Evolutionary conservation across 2,329 filamentous ascomycete species (phyloP).

Genomic region (Drechslerella dactyloides): DNA sequence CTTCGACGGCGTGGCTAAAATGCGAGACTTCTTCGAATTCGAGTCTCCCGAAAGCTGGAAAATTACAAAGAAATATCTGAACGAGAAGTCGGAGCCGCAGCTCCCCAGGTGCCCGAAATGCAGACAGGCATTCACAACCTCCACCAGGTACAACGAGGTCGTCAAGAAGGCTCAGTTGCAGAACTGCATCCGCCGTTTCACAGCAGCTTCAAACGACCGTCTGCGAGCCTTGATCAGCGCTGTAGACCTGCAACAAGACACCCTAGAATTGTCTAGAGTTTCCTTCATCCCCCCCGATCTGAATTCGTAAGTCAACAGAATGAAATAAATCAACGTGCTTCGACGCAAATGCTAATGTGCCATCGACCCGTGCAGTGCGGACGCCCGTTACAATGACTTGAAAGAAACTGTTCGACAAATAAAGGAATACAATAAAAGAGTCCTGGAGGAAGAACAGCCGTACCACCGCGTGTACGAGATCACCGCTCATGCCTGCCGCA

Average conservation of each 20-base stretch:
- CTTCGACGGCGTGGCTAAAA: slow-evolving; percentile 68
- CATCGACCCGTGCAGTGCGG: too few species aligned
- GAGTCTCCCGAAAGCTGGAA: slow-evolving; percentile 54
- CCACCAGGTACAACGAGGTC: slow-evolving; percentile 38
- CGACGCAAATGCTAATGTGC: background rate
- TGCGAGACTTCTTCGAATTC: slow-evolving; percentile 63
- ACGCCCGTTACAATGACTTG: too few species aligned
- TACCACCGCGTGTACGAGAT: slow-evolving; percentile 46
- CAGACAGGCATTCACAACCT: slow-evolving; percentile 20
- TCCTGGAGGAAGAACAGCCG: slow-evolving; percentile 32
- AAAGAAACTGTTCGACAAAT: background rate
- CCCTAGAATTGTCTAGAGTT: slow-evolving; percentile 15
- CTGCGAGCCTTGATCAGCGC: background rate
- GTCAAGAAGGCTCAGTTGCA: slow-evolving; percentile 43
- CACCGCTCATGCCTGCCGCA: slow-evolving; percentile 14
- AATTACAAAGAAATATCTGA: slow-evolving; percentile 6
- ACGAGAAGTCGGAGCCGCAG: slow-evolving; percentile 24
- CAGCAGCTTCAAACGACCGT: slow-evolving; percentile 4
- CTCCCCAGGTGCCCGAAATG: slow-evolving; percentile 34
- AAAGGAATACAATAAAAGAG: slow-evolving; percentile 7
- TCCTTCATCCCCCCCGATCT: background rate
- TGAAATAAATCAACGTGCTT: background rate
- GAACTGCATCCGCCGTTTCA: slow-evolving; percentile 32
- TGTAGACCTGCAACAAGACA: slow-evolving; percentile 7
- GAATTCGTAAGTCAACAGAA: slow-evolving; percentile 11